A percentile compares a stretch with the other conserved stretches of the same genome.
These are phyloP conservation scores for Gryganskiella cystojenkinii DNA, from an alignment of 192 early-diverging fungal genomes.

Conservation along the genomic window DNA sequence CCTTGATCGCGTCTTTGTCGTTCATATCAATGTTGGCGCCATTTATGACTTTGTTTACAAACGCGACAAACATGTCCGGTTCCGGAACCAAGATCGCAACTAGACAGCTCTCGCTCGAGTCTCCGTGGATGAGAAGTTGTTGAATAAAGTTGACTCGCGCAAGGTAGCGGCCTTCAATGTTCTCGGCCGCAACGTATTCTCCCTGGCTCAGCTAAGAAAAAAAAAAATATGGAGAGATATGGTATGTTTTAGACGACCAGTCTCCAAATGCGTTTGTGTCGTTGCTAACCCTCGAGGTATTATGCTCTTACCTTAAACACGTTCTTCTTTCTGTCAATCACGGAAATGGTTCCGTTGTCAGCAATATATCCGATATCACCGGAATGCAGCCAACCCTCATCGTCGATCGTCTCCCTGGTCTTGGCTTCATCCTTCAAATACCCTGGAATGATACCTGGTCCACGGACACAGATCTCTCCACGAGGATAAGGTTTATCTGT, in stretches of 20 bases:
- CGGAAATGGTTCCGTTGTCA: slow-evolving; percentile 70
- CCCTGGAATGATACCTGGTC: slow-evolving; percentile 76
- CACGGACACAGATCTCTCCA: slow-evolving; percentile 90
- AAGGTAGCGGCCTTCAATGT: slow-evolving; percentile 77
- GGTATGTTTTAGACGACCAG: too few relatives aligned
- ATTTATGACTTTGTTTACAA: slow-evolving; percentile 58
- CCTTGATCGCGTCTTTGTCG: slow-evolving; percentile 33
- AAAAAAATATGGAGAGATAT: background rate
- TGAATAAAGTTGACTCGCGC: slow-evolving; percentile 67
- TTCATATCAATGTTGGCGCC: slow-evolving; percentile 47
- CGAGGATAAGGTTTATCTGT: slow-evolving; percentile 82
- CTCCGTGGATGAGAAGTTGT: slow-evolving; percentile 84
- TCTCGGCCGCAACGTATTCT: slow-evolving; percentile 88
- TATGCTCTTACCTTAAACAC: slow-evolving; percentile 86
- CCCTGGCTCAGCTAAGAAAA: slow-evolving; percentile 54
- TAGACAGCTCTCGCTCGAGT: slow-evolving; percentile 76
- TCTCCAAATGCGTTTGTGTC: slow-evolving; percentile 38
- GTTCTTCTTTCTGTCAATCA: slow-evolving; percentile 90
- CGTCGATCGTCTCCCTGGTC: slow-evolving; percentile 77
- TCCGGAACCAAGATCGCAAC: slow-evolving; percentile 86
- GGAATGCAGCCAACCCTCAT: slow-evolving; percentile 90
- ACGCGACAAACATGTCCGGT: slow-evolving; percentile 54
- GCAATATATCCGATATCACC: slow-evolving; percentile 87
- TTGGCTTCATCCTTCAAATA: slow-evolving; percentile 84
- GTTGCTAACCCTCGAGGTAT: too few relatives aligned